These are phyloP conservation scores for Candida ulmi DNA, from an alignment of 805 yeast species.

Conservation along the genomic window DNA sequence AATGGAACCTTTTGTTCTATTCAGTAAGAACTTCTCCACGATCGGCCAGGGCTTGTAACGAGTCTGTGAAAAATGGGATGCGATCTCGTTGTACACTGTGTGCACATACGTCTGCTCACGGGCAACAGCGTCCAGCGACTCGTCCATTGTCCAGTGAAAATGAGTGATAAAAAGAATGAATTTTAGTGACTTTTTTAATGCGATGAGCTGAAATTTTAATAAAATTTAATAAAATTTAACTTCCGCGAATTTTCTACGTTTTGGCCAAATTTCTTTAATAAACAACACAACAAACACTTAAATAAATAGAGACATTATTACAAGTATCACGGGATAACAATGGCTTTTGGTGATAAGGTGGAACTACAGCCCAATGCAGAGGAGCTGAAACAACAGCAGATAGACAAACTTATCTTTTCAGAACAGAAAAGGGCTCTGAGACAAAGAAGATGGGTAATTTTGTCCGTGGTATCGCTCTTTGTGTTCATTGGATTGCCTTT, in stretches of 20 bases:
- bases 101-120: conserved; percentile 83
- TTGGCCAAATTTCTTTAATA: background rate
- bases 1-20: conserved; percentile 46
- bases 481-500: conserved; percentile 33
- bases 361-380: too few relatives aligned
- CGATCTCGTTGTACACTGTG: conserved; percentile 88
- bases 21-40: conserved; percentile 62
- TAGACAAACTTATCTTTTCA: conserved; percentile 9
- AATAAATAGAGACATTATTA: background rate
- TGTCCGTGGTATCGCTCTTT: conserved; percentile 22
- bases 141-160: conserved; percentile 20
- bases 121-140: conserved; percentile 36
- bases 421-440: conserved; percentile 16
- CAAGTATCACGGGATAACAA: background rate
- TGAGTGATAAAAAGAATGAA: too few relatives aligned
- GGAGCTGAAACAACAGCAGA: background rate
- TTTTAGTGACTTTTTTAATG: too few relatives aligned
- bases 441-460: conserved; percentile 19
- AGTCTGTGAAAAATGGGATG: conserved; percentile 88
- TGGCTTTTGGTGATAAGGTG: too few relatives aligned
- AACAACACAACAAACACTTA: background rate
- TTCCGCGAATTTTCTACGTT: background rate
- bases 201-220: background rate
- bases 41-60: conserved; percentile 97
- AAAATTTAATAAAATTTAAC: background rate